These are phyloP conservation scores for Tetracentron sinense DNA, from an alignment of 164 flowering plant genomes.

Conservation along the genomic window DNA sequence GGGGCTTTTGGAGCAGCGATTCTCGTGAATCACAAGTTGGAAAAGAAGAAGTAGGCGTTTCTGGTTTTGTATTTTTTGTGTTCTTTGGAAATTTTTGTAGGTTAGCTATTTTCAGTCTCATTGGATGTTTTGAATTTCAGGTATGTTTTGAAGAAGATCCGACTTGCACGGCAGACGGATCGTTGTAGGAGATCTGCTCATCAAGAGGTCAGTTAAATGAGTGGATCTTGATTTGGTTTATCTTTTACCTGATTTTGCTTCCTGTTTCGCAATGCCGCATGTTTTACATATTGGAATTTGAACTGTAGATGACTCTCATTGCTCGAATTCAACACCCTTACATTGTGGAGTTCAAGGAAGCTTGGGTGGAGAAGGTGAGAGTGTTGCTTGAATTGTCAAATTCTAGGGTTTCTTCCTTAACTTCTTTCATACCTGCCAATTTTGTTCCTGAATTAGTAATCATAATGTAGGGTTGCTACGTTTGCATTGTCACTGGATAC, in stretches of 20 bases:
- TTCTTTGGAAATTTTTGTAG: not conserved
- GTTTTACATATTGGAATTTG: slow-evolving; percentile 14
- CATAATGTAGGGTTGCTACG: slow-evolving; percentile 86
- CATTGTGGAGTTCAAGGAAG: slow-evolving; percentile 95
- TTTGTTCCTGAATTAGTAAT: slow-evolving; percentile 18
- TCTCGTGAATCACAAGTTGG: slow-evolving; percentile 80
- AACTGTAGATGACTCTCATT: slow-evolving; percentile 86
- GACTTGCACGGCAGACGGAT: slow-evolving; percentile 93
- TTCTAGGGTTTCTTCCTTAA: not conserved
- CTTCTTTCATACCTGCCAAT: not conserved
- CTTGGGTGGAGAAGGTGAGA: slow-evolving; percentile 97
- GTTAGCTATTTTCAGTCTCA: slow-evolving; percentile 4
- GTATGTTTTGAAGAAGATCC: slow-evolving; percentile 94
- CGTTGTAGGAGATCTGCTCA: slow-evolving; percentile 95
- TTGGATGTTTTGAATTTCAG: slow-evolving; percentile 30
- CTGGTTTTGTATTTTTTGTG: not conserved
- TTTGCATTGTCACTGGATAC: slow-evolving; percentile 97
- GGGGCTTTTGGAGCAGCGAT: slow-evolving; percentile 99
- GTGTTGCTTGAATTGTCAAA: not conserved
- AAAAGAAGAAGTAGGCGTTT: slow-evolving; percentile 69
- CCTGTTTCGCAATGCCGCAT: not conserved
- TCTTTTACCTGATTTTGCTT: slow-evolving; percentile 8
- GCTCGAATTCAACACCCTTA: slow-evolving; percentile 90
- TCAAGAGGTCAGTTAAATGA: slow-evolving; percentile 64
- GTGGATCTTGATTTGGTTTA: slow-evolving; percentile 9